Evolutionary conservation across 2,329 filamentous ascomycete genomes (phyloP).

Genomic region (Graphilbum sp.): DNA sequence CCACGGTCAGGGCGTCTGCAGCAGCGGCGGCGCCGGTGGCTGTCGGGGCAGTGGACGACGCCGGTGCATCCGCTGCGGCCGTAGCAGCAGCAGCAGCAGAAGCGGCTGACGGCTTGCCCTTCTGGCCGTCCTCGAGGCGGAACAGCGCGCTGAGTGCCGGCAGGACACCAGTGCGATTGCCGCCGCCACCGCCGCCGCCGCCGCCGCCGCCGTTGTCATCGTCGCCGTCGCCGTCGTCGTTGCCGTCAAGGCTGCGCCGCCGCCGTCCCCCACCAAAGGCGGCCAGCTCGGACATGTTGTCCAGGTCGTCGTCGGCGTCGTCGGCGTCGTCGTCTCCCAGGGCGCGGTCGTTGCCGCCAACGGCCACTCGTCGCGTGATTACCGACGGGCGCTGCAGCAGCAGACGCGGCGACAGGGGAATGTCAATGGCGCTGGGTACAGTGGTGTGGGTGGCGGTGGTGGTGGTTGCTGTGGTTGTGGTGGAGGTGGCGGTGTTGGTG

Average conservation of each 20-base stretch:
- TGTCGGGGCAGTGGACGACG: background rate
- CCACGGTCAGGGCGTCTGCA: background rate
- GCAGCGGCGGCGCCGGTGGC: background rate
- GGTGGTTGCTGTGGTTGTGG: too few species aligned
- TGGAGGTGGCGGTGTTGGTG: too few species aligned
- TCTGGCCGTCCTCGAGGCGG: slow-evolving; percentile 24
- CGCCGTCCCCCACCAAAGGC: slow-evolving; percentile 41
- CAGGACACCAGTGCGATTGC: slow-evolving; percentile 27
- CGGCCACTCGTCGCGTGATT: too few species aligned
- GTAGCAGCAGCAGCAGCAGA: background rate
- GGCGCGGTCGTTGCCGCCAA: too few species aligned
- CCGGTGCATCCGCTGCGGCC: background rate
- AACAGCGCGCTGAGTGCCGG: slow-evolving; percentile 49
- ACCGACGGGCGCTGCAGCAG: slow-evolving; percentile 26
- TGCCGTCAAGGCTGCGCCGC: slow-evolving; percentile 50
- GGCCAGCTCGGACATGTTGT: slow-evolving; percentile 31
- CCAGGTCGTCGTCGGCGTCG: slow-evolving; percentile 35
- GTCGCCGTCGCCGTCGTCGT: slow-evolving; percentile 15
- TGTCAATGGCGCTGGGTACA: slow-evolving; percentile 53
- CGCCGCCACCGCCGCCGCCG: slow-evolving; percentile 26
- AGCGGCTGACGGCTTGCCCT: slow-evolving; percentile 8
- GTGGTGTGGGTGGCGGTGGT: too few species aligned
- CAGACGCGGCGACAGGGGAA: slow-evolving; percentile 52
- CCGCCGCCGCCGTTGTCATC: slow-evolving; percentile 36
- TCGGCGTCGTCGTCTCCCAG: slow-evolving; percentile 42